These are phyloP conservation scores for Penicillium hesseltinei DNA, from an alignment of 2,329 filamentous ascomycete genomes.

Conservation along the genomic window DNA sequence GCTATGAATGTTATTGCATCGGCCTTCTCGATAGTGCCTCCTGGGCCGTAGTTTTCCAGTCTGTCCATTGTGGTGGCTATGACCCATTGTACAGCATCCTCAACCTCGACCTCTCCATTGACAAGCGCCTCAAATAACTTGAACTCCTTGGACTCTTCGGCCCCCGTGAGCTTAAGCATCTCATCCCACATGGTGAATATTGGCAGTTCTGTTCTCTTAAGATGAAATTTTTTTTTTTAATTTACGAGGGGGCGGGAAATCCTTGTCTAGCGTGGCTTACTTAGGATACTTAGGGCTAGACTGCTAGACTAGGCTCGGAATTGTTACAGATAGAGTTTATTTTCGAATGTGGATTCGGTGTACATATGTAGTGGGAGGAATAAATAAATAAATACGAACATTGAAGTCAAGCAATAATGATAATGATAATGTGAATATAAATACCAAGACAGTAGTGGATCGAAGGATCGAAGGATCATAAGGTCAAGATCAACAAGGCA, in stretches of 20 bases:
- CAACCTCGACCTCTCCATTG: not conserved
- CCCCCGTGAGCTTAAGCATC: not conserved
- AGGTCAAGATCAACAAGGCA: too few species aligned
- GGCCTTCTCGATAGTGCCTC: slow-evolving; percentile 2
- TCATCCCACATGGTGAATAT: not conserved
- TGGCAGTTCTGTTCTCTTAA: not conserved
- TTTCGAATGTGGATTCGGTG: too few species aligned
- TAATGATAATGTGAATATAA: too few species aligned
- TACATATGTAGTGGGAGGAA: too few species aligned
- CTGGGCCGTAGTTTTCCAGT: not conserved
- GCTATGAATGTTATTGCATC: slow-evolving; percentile 2
- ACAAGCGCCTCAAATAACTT: not conserved
- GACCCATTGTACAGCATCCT: slow-evolving; percentile 3
- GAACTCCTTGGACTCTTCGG: not conserved
- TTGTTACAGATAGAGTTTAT: too few species aligned
- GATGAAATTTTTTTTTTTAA: too few species aligned
- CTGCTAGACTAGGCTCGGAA: too few species aligned
- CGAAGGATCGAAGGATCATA: too few species aligned
- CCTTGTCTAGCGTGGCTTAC: not conserved
- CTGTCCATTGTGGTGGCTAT: slow-evolving; percentile 3
- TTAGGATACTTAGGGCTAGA: not conserved
- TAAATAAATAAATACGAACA: too few species aligned
- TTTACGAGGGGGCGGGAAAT: too few species aligned
- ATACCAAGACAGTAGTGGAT: too few species aligned
- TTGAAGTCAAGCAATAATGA: too few species aligned